phyloP scores from a whole-genome alignment of 2,329 filamentous ascomycete genomes.

The Nothophoma quercina region DNA sequence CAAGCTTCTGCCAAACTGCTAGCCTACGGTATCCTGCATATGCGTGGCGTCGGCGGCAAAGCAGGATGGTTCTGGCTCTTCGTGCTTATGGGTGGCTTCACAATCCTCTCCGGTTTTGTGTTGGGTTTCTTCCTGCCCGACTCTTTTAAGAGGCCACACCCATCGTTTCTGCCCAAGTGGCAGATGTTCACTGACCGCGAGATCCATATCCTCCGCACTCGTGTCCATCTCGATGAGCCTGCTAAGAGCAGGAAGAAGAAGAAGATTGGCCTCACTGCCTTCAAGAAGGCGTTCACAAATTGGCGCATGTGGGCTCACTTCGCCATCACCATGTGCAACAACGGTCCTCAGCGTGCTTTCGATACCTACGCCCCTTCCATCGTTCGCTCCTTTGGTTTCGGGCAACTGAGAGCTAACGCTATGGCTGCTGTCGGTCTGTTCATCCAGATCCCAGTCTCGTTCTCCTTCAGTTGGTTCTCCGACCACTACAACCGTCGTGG shows the following conservation, averaged over 20 bases:
- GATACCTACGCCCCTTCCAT: conserved; percentile 64
- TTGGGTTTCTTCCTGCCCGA: conserved; percentile 20
- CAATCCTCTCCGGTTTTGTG: conserved; percentile 40
- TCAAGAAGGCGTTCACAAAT: conserved; percentile 58
- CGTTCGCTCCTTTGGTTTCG: conserved; percentile 62
- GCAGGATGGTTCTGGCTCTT: conserved; percentile 53
- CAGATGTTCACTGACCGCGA: conserved; percentile 28
- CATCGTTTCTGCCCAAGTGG: conserved; percentile 22
- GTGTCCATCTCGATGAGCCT: conserved; percentile 28
- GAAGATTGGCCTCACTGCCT: conserved; percentile 54
- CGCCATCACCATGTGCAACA: conserved; percentile 59
- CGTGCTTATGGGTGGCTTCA: conserved; percentile 64
- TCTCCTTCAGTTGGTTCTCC: conserved; percentile 60
- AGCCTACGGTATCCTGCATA: conserved; percentile 50
- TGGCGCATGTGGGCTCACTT: conserved; percentile 64
- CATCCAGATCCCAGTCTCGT: conserved; percentile 61
- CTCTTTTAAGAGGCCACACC: conserved; percentile 18
- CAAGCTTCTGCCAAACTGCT: conserved; percentile 48
- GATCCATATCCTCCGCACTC: conserved; percentile 25
- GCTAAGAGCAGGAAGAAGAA: conserved; percentile 56
- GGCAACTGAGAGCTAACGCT: conserved; percentile 59
- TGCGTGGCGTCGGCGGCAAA: conserved; percentile 50
- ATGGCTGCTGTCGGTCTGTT: conserved; percentile 64
- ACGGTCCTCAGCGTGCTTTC: conserved; percentile 58
- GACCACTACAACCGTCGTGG: conserved; percentile 61